phyloP scores from a whole-genome alignment of 306 rosid genomes.

The Prunus campanulata region DNA sequence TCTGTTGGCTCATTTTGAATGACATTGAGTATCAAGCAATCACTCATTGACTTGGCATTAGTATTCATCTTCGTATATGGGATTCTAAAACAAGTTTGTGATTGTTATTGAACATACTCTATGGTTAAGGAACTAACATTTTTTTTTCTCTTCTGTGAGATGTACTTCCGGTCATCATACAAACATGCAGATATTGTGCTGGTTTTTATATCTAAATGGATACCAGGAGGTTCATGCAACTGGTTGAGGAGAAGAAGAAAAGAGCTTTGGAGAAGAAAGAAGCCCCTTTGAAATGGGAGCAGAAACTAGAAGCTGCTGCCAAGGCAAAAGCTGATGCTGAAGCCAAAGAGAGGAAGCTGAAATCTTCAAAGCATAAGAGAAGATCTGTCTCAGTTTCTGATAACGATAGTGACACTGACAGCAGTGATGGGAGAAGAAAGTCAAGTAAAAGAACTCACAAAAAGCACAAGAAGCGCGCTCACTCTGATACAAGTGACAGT shows the following conservation, averaged over 20 bases:
- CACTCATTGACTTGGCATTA: neutral
- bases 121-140: slow-evolving; percentile 72
- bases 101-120: neutral
- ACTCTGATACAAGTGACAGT: slow-evolving; percentile 51
- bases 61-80: neutral
- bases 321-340: slow-evolving; percentile 76
- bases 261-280: slow-evolving; percentile 88
- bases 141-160: slow-evolving; percentile 99
- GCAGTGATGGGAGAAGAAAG: slow-evolving; percentile 44
- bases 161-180: slow-evolving; percentile 86
- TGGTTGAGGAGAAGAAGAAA: slow-evolving; percentile 93
- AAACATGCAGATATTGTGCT: slow-evolving; percentile 79
- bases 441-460: slow-evolving; percentile 53
- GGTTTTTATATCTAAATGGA: slow-evolving; percentile 69
- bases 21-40: neutral
- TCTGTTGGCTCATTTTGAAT: neutral
- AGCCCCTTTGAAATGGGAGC: slow-evolving; percentile 96
- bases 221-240: slow-evolving; percentile 74
- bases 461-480: slow-evolving; percentile 65
- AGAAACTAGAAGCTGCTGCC: slow-evolving; percentile 83
- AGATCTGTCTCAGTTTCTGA: slow-evolving; percentile 49
- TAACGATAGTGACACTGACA: slow-evolving; percentile 44
- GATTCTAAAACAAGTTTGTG: neutral
- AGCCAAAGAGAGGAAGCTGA: slow-evolving; percentile 62
- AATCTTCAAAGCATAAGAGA: slow-evolving; percentile 62